Evolutionary conservation across 1,284 basidiomycete genomes (phyloP), one percentile per base, ranked within the genome.

Genomic region (Microbotryomycetes sp.): DNA sequence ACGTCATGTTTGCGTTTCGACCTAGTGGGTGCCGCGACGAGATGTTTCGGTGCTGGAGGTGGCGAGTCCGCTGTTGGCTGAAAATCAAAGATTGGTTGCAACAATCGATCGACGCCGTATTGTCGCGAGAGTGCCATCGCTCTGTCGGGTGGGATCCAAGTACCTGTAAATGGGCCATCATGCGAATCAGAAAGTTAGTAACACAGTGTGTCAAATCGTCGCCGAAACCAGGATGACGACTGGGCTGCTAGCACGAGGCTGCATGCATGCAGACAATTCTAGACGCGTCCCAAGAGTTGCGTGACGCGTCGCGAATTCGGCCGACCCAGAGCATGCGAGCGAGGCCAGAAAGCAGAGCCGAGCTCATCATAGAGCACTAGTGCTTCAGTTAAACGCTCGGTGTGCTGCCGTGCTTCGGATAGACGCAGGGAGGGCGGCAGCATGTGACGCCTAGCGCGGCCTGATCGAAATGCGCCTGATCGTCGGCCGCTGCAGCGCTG

Each of bases 81-180:
- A 74, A 94, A 97, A 74, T 97, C 92, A 65, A 97, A 91, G 67
- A 99, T 91, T 26, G 96, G 91, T 32, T 89, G 86, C n/a, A 99
- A 82, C 16, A 89, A 80, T 26, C 80, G 75, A 69, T 93, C 90
- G 73, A 96, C 93, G 68, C 92, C 91, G 78, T 97, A 98, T 74
- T 96, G 92, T 71, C 86, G 89, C 29, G 91, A 88, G 16, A 99
- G 81, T 31, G 80, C 80, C 56, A 97, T 80, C 5, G 93, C 93
- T 62, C 92, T 82, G 59, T 96, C 92, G 64, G 96, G 86, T 23
- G 96, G 96, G 66, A 99, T 94, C 96, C 96, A 99, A 42, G 96
- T 99, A 22, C 96, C 93, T 97, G 71, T 26, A 57, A 30, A 26
- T 30, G 47, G 25, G 23, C n/a, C n/a, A n/a, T n/a, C n/a, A n/a